Conservation (phyloP, 495 filamentous ascomycete species). For the Tuber calosporum region DNA sequence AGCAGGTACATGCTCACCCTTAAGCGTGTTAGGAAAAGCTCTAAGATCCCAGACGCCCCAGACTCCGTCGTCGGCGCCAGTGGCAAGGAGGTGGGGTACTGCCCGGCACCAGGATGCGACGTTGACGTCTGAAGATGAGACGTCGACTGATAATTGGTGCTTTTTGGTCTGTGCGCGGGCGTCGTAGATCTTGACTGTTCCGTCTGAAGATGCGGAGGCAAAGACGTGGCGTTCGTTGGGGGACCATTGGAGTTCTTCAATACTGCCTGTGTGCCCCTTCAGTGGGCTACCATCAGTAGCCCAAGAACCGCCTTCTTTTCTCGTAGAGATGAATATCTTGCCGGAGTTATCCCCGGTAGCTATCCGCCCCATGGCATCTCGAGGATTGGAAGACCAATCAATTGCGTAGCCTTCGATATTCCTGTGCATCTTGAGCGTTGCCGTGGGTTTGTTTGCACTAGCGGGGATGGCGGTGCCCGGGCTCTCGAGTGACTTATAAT, state of each 20-base stretch:
- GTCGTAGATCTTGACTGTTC: conserved; percentile 92
- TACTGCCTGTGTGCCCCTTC: conserved; percentile 70
- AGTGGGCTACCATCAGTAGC: conserved; percentile 73
- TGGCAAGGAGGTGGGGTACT: conserved; percentile 80
- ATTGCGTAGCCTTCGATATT: conserved; percentile 88
- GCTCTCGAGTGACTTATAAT: conserved; percentile 77
- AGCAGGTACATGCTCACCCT: conserved; percentile 52
- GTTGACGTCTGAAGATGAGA: conserved; percentile 82
- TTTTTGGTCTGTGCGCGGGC: conserved; percentile 78
- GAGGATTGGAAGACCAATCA: conserved; percentile 81
- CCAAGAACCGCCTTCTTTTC: conserved; percentile 79
- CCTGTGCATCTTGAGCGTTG: conserved; percentile 74
- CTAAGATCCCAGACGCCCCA: conserved; percentile 96
- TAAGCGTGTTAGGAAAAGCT: conserved; percentile 58
- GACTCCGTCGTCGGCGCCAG: conserved; percentile 85
- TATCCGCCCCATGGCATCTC: conserved; percentile 66
- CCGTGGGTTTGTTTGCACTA: conserved; percentile 74
- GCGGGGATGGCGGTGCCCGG: conserved; percentile 73
- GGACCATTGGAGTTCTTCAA: conserved; percentile 96
- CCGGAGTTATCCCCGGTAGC: conserved; percentile 88
- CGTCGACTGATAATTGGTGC: conserved; percentile 74
- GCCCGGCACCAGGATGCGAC: conserved; percentile 89
- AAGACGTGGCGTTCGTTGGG: conserved; percentile 87
- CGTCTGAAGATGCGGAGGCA: conserved; percentile 84
- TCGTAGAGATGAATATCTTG: conserved; percentile 75